Percentiles rank a stretch among this genome's conserved stretches.
These are phyloP conservation scores for Petunia hybrid DNA, from an alignment of 305 asterid species.

Conservation along the genomic window DNA sequence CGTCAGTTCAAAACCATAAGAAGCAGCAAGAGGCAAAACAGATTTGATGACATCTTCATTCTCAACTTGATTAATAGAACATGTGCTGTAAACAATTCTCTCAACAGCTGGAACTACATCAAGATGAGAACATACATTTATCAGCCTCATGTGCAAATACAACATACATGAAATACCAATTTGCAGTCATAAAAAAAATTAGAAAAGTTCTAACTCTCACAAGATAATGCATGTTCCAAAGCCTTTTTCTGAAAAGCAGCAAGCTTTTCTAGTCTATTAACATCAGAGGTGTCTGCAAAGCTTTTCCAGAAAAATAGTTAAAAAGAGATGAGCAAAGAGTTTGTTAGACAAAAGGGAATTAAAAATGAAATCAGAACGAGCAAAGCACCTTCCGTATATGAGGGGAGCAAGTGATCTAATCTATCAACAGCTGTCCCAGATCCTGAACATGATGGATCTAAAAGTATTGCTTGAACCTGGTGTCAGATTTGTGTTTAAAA, in stretches of 20 bases:
- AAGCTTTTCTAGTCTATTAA: slow-evolving; percentile 67
- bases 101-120: slow-evolving; percentile 80
- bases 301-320: slow-evolving; percentile 37
- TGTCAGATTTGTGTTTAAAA: background rate
- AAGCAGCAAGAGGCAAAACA: slow-evolving; percentile 70
- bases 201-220: slow-evolving; percentile 52
- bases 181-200: background rate
- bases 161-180: background rate
- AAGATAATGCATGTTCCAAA: slow-evolving; percentile 80
- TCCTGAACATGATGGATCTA: slow-evolving; percentile 98
- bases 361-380: slow-evolving; percentile 3
- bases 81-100: slow-evolving; percentile 92
- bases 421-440: slow-evolving; percentile 92
- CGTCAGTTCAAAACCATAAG: slow-evolving; percentile 73
- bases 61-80: slow-evolving; percentile 84
- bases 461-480: slow-evolving; percentile 84
- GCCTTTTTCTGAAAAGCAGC: slow-evolving; percentile 83
- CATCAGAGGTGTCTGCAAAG: slow-evolving; percentile 39
- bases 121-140: slow-evolving; percentile 25
- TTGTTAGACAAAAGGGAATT: background rate
- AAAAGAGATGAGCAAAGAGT: slow-evolving; percentile 17
- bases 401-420: slow-evolving; percentile 92
- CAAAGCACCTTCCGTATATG: slow-evolving; percentile 65
- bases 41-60: slow-evolving; percentile 85
- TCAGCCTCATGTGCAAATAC: background rate